Conservation (phyloP, 2,329 filamentous ascomycete genomes). For the Talaromyces amestolkiae region DNA sequence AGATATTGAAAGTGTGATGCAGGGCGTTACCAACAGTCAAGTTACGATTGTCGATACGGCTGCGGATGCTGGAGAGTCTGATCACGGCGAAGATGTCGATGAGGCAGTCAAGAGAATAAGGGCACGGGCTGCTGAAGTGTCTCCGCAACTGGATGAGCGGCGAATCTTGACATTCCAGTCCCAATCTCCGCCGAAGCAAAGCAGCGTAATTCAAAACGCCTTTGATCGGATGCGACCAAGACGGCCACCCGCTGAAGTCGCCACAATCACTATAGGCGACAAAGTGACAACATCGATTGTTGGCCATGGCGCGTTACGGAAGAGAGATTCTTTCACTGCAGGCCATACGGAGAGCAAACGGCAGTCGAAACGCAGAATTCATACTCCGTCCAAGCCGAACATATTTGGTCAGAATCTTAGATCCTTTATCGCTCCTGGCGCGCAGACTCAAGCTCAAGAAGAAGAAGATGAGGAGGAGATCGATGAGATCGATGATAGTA, state of each 20-base stretch:
- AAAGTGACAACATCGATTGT: slow-evolving; percentile 65
- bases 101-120: slow-evolving; percentile 19
- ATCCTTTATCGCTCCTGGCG: slow-evolving; percentile 57
- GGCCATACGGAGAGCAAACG: slow-evolving; percentile 24
- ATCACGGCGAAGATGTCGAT: slow-evolving; percentile 16
- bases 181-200: slow-evolving; percentile 29
- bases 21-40: not conserved
- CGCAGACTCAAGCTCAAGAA: slow-evolving; percentile 31
- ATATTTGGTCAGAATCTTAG: slow-evolving; percentile 49
- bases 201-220: slow-evolving; percentile 56
- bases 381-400: slow-evolving; percentile 36
- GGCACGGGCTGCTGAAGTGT: slow-evolving; percentile 13
- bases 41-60: not conserved
- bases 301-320: slow-evolving; percentile 51
- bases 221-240: slow-evolving; percentile 65
- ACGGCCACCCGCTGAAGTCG: slow-evolving; percentile 61
- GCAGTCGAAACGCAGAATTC: slow-evolving; percentile 41
- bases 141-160: slow-evolving; percentile 16
- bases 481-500: not conserved
- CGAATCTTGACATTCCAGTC: slow-evolving; percentile 20
- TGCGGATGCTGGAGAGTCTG: slow-evolving; percentile 11
- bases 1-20: not conserved
- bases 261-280: slow-evolving; percentile 72
- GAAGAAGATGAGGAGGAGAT: slow-evolving; percentile 18
- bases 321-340: slow-evolving; percentile 32